phyloP scores from a whole-genome alignment of 1,284 basidiomycete species.

The Boletellus deceptivus region DNA sequence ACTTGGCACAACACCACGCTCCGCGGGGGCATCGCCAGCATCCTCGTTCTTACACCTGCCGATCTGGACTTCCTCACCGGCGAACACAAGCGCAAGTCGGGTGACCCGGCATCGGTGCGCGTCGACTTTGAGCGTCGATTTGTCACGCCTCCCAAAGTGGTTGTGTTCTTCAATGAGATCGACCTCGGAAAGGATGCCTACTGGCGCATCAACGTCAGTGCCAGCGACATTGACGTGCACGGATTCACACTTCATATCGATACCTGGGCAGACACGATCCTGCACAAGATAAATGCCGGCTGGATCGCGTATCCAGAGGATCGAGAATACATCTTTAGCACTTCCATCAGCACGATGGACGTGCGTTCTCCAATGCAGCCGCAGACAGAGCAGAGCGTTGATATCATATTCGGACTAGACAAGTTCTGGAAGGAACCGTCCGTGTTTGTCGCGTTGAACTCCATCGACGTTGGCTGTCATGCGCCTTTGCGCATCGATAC shows the following conservation, averaged over 20 bases:
- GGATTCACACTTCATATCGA: slow-evolving; percentile 21
- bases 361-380: slow-evolving; percentile 1
- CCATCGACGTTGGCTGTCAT: slow-evolving; percentile 12
- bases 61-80: slow-evolving; percentile 26
- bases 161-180: slow-evolving; percentile 20
- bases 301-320: slow-evolving; percentile 30
- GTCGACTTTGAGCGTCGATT: slow-evolving; percentile 22
- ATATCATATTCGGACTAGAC: slow-evolving; percentile 5
- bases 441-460: slow-evolving; percentile 22
- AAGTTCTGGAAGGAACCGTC: slow-evolving; percentile 16
- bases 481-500: slow-evolving; percentile 13
- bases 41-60: slow-evolving; percentile 14
- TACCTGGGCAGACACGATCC: slow-evolving; percentile 13
- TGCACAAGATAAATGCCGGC: slow-evolving; percentile 9
- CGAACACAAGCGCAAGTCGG: slow-evolving; percentile 5
- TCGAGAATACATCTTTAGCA: slow-evolving; percentile 18
- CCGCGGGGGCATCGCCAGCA: neutral
- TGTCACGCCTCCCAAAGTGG: slow-evolving; percentile 21
- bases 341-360: slow-evolving; percentile 14
- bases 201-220: slow-evolving; percentile 12
- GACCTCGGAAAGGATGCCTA: slow-evolving; percentile 13
- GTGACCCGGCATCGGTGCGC: slow-evolving; percentile 2
- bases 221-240: slow-evolving; percentile 10
- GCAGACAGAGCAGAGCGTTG: slow-evolving; percentile 5
- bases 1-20: slow-evolving; percentile 9